Evolutionary conservation across 768 basidiomycete genomes (phyloP), one percentile per base, ranked within the genome.

Genomic region (Sarcodon sp.): DNA sequence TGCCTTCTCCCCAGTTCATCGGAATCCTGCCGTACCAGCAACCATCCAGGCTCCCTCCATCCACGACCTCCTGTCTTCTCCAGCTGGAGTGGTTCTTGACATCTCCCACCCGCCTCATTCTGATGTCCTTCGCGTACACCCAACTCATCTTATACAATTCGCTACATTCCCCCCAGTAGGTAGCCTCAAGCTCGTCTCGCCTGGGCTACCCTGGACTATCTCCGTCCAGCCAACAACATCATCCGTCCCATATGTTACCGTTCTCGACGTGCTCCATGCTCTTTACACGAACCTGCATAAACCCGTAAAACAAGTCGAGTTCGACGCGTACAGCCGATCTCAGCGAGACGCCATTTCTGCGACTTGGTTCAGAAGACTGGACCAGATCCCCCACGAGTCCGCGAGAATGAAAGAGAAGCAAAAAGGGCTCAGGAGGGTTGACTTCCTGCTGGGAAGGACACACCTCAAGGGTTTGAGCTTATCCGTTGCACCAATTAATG

Each of bases 401-500:
- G 57, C 48, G 1, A 62, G 61, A 21, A 65, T 63, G 33, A 54
- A 58, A 27, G 76, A 79, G 58, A 62, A 65, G 51, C 53, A 53
- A 9, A 72, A 72, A 55, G 76, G 75, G 0, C 53, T 79, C 15
- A 76, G 72, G 58, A 61, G 75, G 45, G 67, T 80, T 0, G 79
- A 81, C 58, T 79, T 76, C 54, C 59, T 81, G 39, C 13, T 41
- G 39, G 39, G 39, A 13, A 41, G 27, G 39, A 41, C 39, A 4
- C 27, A 27, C 39, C 6, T 41, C 13, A 41, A 41, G 39, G 15
- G 27, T 41, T 27, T 41, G 8, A 41, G 39, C 39, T 16, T 41
- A 7, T 41, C 39, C n/a, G 39, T 15, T 27, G 27, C 7, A 27
- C 21, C 21, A 27, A 27, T 27, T 27, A 27, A 27, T 27, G 39